Evolutionary conservation across 1,284 basidiomycete genomes (phyloP).

Genomic region (Agaricales sp.): DNA sequence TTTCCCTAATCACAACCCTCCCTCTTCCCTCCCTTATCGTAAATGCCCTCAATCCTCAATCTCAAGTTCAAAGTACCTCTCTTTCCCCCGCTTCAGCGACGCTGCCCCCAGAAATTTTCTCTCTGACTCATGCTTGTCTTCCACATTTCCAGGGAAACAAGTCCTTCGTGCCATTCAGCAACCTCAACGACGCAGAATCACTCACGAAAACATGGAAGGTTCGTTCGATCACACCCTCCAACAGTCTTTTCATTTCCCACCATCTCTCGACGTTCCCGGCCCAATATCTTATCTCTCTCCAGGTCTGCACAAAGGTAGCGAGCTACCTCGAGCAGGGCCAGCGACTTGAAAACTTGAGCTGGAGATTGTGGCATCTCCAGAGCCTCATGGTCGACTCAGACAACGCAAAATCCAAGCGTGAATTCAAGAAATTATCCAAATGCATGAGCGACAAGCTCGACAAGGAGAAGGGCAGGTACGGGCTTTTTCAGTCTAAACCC

Average conservation of each 20-base stretch:
- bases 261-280: neutral
- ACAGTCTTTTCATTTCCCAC: neutral
- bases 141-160: constrained; percentile 62
- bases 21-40: constrained; percentile 5
- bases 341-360: constrained; percentile 77
- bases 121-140: constrained; percentile 11
- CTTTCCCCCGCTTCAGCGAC: constrained; percentile 8
- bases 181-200: constrained; percentile 70
- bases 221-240: constrained; percentile 8
- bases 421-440: constrained; percentile 78
- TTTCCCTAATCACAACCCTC: constrained; percentile 3
- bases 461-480: constrained; percentile 77
- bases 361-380: constrained; percentile 82
- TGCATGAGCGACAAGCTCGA: constrained; percentile 80
- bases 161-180: constrained; percentile 82
- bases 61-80: constrained; percentile 72
- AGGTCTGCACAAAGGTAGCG: constrained; percentile 81
- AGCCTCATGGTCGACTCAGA: constrained; percentile 80
- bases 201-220: constrained; percentile 85
- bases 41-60: constrained; percentile 75
- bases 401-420: constrained; percentile 75
- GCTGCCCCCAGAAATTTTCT: constrained; percentile 14
- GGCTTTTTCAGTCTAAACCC: constrained; percentile 19
- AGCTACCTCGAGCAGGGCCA: constrained; percentile 80
- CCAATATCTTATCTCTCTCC: constrained; percentile 7